phyloP scores from a whole-genome alignment of 2,329 filamentous ascomycete species.

The Fonsecaea pedrosoi region DNA sequence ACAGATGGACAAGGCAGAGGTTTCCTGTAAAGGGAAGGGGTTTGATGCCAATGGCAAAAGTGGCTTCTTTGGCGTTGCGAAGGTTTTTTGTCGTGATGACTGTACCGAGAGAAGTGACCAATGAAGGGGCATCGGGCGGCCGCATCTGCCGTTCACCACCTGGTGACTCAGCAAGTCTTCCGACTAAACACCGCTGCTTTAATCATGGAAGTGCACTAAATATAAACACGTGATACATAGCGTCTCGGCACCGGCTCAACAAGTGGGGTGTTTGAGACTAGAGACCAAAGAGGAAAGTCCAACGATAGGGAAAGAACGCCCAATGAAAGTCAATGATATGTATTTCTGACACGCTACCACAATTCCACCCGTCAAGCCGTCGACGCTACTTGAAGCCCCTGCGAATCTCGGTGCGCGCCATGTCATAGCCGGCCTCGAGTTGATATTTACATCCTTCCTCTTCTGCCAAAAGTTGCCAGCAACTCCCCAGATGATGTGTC shows the following conservation, averaged over 20 bases:
- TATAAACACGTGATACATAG: no score
- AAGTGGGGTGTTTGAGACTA: no score
- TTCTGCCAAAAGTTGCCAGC: background rate
- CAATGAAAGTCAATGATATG: background rate
- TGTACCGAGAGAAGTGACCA: background rate
- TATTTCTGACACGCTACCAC: background rate
- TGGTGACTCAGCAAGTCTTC: background rate
- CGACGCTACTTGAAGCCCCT: background rate
- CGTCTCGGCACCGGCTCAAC: no score
- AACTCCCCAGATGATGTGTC: background rate
- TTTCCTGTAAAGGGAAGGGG: background rate
- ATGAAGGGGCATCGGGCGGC: background rate
- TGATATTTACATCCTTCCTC: background rate
- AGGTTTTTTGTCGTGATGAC: background rate
- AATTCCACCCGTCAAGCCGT: background rate
- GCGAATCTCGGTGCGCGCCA: background rate
- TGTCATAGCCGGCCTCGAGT: background rate
- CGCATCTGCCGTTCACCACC: background rate
- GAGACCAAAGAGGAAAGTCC: no score
- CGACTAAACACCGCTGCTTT: no score
- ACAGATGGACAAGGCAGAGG: background rate
- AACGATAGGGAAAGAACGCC: no score
- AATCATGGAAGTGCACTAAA: no score
- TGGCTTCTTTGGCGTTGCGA: background rate
- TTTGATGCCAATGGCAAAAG: background rate